phyloP scores from a whole-genome alignment of 78 protist genomes.

The Isochrysis galbana region DNA sequence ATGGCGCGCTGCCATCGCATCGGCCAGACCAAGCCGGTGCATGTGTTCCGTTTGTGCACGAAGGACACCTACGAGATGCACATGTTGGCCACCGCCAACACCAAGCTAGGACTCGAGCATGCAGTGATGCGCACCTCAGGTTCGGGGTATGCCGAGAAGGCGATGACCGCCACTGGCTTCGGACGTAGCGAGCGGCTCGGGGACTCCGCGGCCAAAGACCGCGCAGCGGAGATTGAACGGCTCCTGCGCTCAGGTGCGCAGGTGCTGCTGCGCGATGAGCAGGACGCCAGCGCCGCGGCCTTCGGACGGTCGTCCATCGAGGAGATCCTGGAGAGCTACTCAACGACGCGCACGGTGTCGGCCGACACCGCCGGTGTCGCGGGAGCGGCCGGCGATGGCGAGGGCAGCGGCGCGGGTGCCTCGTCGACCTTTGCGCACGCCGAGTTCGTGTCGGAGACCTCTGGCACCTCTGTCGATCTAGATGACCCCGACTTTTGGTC shows the following conservation, averaged over 20 bases:
- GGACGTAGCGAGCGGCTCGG: background rate
- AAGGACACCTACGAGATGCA: constrained; percentile 80
- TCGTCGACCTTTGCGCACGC: constrained; percentile 49
- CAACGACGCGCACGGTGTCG: background rate
- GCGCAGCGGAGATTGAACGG: background rate
- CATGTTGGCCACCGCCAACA: constrained; percentile 74
- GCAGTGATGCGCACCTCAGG: constrained; percentile 48
- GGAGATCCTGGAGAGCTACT: background rate
- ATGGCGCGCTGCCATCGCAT: constrained; percentile 96
- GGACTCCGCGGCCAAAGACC: background rate
- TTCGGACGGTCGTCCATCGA: background rate
- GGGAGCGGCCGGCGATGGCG: background rate
- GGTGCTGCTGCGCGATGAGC: background rate
- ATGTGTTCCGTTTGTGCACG: constrained; percentile 84
- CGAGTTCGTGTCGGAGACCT: constrained; percentile 30
- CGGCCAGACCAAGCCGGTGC: constrained; percentile 64
- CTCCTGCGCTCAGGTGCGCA: constrained; percentile 46
- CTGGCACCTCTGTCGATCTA: background rate
- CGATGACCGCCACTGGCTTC: background rate
- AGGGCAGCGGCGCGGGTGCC: background rate
- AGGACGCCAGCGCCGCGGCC: background rate
- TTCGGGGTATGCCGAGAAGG: background rate
- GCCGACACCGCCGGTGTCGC: background rate
- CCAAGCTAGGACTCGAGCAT: constrained; percentile 79
- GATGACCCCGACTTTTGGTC: constrained; percentile 24